phyloP scores from a whole-genome alignment of 768 basidiomycete species.

The Ephemerocybe angulata region DNA sequence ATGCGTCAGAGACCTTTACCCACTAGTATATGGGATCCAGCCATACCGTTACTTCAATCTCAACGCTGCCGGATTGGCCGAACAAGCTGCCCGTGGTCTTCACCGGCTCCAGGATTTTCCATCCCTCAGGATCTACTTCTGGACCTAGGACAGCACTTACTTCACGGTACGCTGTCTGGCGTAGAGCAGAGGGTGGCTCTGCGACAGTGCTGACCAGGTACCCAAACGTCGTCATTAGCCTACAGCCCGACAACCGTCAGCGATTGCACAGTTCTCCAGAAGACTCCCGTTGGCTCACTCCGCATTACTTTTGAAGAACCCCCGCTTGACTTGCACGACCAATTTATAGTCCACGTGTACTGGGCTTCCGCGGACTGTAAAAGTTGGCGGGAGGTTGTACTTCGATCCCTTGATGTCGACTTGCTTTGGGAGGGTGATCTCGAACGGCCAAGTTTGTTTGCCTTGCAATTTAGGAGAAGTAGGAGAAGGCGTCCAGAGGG shows the following conservation, averaged over 20 bases:
- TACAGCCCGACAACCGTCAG: constrained; percentile 5
- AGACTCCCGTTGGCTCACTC: background rate
- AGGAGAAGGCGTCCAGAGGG: background rate
- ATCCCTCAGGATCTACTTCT: constrained; percentile 34
- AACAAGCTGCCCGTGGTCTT: constrained; percentile 32
- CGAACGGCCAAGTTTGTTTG: constrained; percentile 46
- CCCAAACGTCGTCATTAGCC: constrained; percentile 27
- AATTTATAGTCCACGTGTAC: background rate
- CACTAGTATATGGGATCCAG: constrained; percentile 30
- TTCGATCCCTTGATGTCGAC: constrained; percentile 26
- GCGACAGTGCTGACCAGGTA: constrained; percentile 32
- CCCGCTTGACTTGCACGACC: background rate
- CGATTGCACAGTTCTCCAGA: background rate
- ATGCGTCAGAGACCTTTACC: background rate
- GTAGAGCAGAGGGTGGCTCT: constrained; percentile 31
- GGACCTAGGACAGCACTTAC: constrained; percentile 30
- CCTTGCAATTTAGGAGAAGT: constrained; percentile 48
- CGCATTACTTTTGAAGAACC: background rate
- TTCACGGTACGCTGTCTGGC: constrained; percentile 33
- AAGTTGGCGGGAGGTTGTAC: background rate
- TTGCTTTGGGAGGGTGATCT: constrained; percentile 42
- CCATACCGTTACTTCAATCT: constrained; percentile 25
- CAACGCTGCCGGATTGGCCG: background rate
- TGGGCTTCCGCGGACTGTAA: background rate
- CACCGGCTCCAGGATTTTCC: constrained; percentile 29